Base-by-base conservation (phyloP, 2,329 filamentous ascomycete genomes). In the Trichoderma breve region DNA sequence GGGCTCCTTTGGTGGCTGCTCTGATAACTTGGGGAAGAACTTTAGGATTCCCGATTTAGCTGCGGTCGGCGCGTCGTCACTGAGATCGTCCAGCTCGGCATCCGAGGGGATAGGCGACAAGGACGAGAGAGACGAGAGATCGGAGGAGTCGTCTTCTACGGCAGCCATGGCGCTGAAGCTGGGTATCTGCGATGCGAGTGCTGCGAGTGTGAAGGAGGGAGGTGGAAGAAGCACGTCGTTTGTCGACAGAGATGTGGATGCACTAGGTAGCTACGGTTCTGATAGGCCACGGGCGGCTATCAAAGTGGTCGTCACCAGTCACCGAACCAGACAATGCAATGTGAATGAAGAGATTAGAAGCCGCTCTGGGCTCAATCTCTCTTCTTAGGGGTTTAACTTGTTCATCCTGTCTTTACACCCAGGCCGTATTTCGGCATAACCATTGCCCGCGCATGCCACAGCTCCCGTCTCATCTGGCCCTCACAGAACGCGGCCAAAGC, bases 21-120 rank as follows among this genome's bases (percentile, higher is more conserved):
- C 83, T 77, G 85, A 84, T 71, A 86, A 78, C 79, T 89, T 90
- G 75, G 88, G 84, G 82, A 91, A 91, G 86, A 91, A 92, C 82
- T 90, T 91, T 72, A 91, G 83, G 75, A 92, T 91, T 73, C 89
- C 88, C 76, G 84, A 82, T 75, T 88, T 87, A 80, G 75, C 85
- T 80, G 88, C 86, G 72, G 82, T 81, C 73, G 75, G 72, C 68
- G 75, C 76, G 39, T 74, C 72, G 61, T 79, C 77, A 68, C 72
- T 75, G 26, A 75, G 84, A 69, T 86, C 85, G 58, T 90, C 89
- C 28, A 86, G 82, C 76, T 85, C 83, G 60, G 82, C 81, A 74
- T 84, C 83, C 11, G 82, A 84, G 21, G 83, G 83, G 65, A 79
- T 82, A 62, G 83, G 83, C 70, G 83, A 85, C 71, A 85, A 76